Evolutionary conservation across 805 yeast species (phyloP).

Genomic region (Sungouiella blattae): DNA sequence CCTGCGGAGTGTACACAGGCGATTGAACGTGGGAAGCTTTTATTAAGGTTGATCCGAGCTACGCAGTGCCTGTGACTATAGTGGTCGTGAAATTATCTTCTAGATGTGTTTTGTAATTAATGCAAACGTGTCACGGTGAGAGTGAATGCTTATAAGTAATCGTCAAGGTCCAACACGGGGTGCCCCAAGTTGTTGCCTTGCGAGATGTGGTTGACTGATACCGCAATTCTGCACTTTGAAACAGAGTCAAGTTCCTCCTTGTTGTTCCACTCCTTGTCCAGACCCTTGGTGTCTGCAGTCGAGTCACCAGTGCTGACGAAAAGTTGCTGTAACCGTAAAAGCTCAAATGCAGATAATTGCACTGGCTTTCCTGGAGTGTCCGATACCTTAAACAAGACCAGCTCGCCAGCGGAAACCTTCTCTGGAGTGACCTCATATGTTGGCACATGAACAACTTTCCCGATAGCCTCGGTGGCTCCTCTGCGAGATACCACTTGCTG

Average conservation of each 20-base stretch:
- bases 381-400: slow-evolving; percentile 5
- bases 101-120: too few relatives aligned
- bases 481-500: slow-evolving; percentile 4
- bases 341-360: slow-evolving; percentile 5
- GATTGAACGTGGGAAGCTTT: too few relatives aligned
- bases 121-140: too few relatives aligned
- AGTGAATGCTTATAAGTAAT: too few relatives aligned
- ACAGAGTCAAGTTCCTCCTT: slow-evolving; percentile 5
- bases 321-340: slow-evolving; percentile 5
- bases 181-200: slow-evolving; percentile 6
- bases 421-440: slow-evolving; percentile 1
- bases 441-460: slow-evolving; percentile 8
- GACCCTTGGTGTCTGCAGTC: slow-evolving; percentile 1
- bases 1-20: too few relatives aligned
- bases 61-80: too few relatives aligned
- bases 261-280: slow-evolving; percentile 1
- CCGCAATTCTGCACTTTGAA: slow-evolving; percentile 8
- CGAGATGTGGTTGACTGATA: slow-evolving; percentile 8
- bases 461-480: slow-evolving; percentile 1
- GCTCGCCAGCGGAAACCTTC: not conserved
- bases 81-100: too few relatives aligned
- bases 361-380: slow-evolving; percentile 3
- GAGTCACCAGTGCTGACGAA: not conserved
- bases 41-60: too few relatives aligned
- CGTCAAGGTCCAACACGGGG: not conserved